Evolutionary conservation across 2,329 filamentous ascomycete species (phyloP).

Genomic region (Gyromitra esculenta): DNA sequence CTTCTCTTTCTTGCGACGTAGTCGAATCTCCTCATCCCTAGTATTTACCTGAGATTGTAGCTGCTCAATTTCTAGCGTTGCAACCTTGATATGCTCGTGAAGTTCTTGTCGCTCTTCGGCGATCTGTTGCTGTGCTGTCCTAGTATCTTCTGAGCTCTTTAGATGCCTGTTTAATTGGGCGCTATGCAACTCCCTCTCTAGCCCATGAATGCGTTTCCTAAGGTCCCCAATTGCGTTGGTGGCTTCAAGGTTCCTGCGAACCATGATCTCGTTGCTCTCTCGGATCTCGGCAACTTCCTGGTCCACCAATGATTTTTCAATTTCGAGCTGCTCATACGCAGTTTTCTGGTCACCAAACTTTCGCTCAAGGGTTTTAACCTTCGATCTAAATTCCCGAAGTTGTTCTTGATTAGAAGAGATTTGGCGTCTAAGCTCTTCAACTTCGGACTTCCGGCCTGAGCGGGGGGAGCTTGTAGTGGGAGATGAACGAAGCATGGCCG

Average conservation of each 20-base stretch:
- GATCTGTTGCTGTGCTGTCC: constrained; percentile 58
- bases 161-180: constrained; percentile 62
- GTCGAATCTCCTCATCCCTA: constrained; percentile 56
- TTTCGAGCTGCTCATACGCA: constrained; percentile 68
- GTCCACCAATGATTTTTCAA: constrained; percentile 68
- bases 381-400: constrained; percentile 67
- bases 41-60: constrained; percentile 59
- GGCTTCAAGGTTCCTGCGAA: constrained; percentile 57
- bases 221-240: constrained; percentile 68
- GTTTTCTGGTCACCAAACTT: constrained; percentile 66
- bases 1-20: constrained; percentile 59
- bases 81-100: constrained; percentile 61
- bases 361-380: constrained; percentile 65
- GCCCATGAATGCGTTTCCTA: constrained; percentile 71
- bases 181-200: constrained; percentile 61
- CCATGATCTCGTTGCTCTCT: constrained; percentile 69
- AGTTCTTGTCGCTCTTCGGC: constrained; percentile 62
- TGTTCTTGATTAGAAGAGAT: constrained; percentile 70
- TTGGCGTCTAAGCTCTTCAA: constrained; percentile 70
- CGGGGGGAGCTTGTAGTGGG: constrained; percentile 57
- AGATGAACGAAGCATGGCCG: constrained; percentile 57
- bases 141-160: constrained; percentile 51
- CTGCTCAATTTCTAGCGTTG: constrained; percentile 61
- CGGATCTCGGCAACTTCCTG: constrained; percentile 76
- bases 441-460: constrained; percentile 68